phyloP scores from a whole-genome alignment of 306 rosid genomes.

The Quercus robur region DNA sequence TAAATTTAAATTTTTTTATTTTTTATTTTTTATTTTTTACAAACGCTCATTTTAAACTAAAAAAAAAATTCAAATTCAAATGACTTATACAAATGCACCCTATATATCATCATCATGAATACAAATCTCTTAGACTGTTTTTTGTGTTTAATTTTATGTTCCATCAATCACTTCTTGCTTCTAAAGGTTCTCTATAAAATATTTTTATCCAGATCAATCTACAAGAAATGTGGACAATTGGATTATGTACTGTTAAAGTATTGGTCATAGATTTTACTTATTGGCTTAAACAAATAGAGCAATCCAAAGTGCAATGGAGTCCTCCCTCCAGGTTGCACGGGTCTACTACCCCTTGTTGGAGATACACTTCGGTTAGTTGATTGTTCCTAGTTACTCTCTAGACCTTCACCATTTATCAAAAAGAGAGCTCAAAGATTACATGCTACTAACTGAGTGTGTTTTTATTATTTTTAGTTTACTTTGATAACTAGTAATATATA shows the following conservation, averaged over 20 bases:
- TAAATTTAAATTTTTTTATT: too few species aligned
- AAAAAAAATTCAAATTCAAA: too few species aligned
- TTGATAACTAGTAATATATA: too few species aligned
- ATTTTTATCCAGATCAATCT: too few species aligned
- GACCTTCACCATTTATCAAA: slow-evolving; percentile 40
- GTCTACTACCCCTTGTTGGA: slow-evolving; percentile 39
- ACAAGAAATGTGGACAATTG: slow-evolving; percentile 13
- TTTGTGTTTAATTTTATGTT: too few species aligned
- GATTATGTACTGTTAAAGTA: neutral
- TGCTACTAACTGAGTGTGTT: neutral
- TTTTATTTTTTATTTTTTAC: too few species aligned
- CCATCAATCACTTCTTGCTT: too few species aligned
- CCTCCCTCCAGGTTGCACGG: slow-evolving; percentile 45
- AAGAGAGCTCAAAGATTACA: slow-evolving; percentile 28
- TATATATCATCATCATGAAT: too few species aligned
- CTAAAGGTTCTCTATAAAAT: neutral
- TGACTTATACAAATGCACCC: too few species aligned
- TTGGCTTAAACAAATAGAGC: slow-evolving; percentile 26
- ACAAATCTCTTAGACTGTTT: too few species aligned
- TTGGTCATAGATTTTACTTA: slow-evolving; percentile 10
- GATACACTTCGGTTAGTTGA: slow-evolving; percentile 23
- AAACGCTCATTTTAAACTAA: too few species aligned
- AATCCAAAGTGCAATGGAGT: slow-evolving; percentile 28
- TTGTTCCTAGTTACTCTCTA: slow-evolving; percentile 31
- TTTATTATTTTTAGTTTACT: neutral